Conservation (phyloP, 768 basidiomycete species). For the Tubosaeta brunneosetosa region DNA sequence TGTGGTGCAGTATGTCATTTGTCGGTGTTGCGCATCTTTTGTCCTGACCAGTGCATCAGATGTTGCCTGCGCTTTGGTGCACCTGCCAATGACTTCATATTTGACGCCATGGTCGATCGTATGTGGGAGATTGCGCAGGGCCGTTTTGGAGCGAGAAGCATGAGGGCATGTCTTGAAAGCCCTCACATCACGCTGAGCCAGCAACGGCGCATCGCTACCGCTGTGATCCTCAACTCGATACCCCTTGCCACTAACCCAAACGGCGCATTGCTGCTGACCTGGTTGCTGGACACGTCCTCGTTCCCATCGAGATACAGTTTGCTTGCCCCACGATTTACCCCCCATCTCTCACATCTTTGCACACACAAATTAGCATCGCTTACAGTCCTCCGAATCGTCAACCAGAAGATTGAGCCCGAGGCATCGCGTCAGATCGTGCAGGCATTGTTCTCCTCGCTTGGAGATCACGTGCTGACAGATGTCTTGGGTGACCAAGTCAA, state of each 20-base stretch:
- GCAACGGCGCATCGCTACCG: conserved; percentile 91
- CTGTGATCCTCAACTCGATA: conserved; percentile 94
- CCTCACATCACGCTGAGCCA: conserved; percentile 83
- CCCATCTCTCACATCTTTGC: conserved; percentile 94
- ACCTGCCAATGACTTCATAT: conserved; percentile 92
- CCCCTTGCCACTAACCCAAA: conserved; percentile 97
- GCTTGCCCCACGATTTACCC: conserved; percentile 92
- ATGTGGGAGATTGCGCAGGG: conserved; percentile 99
- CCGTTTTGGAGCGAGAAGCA: conserved; percentile 94
- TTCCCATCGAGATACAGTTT: conserved; percentile 95
- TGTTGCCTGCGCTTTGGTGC: conserved; percentile 88
- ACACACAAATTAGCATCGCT: conserved; percentile 96
- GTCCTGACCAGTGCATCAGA: conserved; percentile 35
- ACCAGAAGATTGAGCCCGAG: conserved; percentile 90
- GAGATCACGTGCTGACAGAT: conserved; percentile 88
- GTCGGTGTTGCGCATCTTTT: neutral
- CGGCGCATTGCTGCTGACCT: conserved; percentile 90
- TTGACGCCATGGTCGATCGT: conserved; percentile 95
- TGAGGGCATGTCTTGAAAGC: conserved; percentile 95
- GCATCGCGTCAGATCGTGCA: conserved; percentile 85
- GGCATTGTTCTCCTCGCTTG: conserved; percentile 84
- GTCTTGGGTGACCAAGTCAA: conserved; percentile 96
- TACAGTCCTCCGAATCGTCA: conserved; percentile 92
- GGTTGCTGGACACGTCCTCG: conserved; percentile 92
- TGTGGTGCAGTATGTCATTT: conserved; percentile 73